phyloP scores from a whole-genome alignment of 2,329 filamentous ascomycete species.

The Diatrype stigma region DNA sequence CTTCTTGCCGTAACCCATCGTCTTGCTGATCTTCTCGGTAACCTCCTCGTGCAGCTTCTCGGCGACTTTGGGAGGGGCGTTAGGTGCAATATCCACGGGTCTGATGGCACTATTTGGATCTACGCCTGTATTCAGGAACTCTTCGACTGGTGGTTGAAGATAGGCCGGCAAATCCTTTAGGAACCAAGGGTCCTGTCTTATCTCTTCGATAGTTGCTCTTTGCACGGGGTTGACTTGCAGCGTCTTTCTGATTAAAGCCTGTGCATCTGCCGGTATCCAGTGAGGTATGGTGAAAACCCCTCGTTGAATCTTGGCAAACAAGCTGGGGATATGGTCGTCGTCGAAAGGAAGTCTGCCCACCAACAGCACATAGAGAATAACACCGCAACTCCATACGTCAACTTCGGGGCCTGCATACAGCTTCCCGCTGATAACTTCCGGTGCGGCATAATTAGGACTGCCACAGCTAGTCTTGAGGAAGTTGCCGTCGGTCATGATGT shows the following conservation, averaged over 20 bases:
- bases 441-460: conserved; percentile 96
- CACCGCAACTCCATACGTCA: conserved; percentile 95
- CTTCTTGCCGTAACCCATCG: conserved; percentile 93
- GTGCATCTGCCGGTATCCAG: conserved; percentile 84
- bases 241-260: conserved; percentile 83
- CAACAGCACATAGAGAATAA: conserved; percentile 81
- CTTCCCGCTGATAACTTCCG: conserved; percentile 96
- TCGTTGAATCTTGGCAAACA: conserved; percentile 96
- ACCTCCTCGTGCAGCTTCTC: conserved; percentile 90
- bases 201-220: conserved; percentile 89
- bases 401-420: conserved; percentile 96
- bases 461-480: conserved; percentile 98
- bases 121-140: conserved; percentile 90
- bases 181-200: conserved; percentile 93
- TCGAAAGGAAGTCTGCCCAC: conserved; percentile 89
- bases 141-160: conserved; percentile 79
- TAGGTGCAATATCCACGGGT: conserved; percentile 73
- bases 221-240: conserved; percentile 92
- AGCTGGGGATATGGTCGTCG: conserved; percentile 94
- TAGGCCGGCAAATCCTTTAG: conserved; percentile 81
- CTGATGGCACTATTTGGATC: conserved; percentile 90
- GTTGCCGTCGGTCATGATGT: conserved; percentile 99
- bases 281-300: conserved; percentile 89
- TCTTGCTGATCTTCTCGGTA: conserved; percentile 92
- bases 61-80: conserved; percentile 72